Percentiles rank a stretch among this genome's conserved stretches.
phyloP scores from a whole-genome alignment of 306 rosid species.

The Ziziphus jujuba region DNA sequence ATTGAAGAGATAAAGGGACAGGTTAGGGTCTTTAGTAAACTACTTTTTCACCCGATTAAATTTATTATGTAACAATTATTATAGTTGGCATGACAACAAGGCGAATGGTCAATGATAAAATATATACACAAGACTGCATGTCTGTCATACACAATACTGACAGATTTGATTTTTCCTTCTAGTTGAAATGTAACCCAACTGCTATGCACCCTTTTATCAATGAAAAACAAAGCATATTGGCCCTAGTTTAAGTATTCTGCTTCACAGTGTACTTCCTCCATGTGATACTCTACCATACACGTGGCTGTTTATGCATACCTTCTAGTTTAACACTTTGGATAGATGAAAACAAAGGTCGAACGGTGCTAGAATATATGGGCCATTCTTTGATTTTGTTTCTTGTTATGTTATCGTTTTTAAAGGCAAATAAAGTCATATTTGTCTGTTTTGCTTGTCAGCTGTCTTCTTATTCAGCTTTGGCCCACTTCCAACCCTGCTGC shows the following conservation, averaged over 20 bases:
- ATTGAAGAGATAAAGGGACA: too few species aligned
- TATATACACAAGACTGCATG: too few species aligned
- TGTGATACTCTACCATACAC: too few species aligned
- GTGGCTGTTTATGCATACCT: background rate
- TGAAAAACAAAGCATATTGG: background rate
- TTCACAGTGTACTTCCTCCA: background rate
- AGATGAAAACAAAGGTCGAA: background rate
- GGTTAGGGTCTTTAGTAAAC: too few species aligned
- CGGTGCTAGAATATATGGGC: background rate
- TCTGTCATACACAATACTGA: background rate
- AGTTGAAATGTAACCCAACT: background rate
- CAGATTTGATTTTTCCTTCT: background rate
- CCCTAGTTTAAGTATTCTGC: background rate
- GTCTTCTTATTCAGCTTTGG: conserved; percentile 5
- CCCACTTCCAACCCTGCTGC: background rate
- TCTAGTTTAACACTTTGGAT: background rate
- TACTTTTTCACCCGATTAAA: too few species aligned
- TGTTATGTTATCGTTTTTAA: background rate
- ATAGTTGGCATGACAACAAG: conserved; percentile 6
- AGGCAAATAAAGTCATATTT: background rate
- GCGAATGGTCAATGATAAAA: conserved; percentile 10
- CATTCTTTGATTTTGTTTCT: background rate
- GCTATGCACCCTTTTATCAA: background rate
- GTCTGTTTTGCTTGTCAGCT: background rate
- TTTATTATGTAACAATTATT: too few species aligned